Evolutionary conservation across 139 green algal genomes (phyloP).

Genomic region (Haematococcus lacustris): DNA sequence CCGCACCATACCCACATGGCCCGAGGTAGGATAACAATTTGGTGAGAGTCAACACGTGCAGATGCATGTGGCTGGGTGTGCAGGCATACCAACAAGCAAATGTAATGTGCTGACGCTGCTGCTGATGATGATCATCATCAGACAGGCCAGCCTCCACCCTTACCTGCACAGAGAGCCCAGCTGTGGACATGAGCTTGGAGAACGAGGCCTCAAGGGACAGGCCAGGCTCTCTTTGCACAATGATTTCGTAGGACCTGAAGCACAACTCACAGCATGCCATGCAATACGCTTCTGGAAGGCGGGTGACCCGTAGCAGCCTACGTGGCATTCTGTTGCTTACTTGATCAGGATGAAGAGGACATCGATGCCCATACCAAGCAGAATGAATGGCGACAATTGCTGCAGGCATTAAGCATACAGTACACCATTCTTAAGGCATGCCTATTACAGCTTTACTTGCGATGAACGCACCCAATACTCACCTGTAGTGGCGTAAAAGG

Average conservation of each 20-base stretch:
- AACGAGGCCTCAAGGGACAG: constrained; percentile 10
- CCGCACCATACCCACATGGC: neutral
- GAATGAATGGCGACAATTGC: constrained; percentile 32
- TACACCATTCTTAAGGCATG: too few species aligned
- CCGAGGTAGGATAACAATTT: neutral
- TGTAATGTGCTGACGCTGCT: neutral
- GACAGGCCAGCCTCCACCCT: too few species aligned
- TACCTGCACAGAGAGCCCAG: too few species aligned
- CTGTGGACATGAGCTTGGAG: constrained; percentile 14
- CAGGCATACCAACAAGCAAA: neutral
- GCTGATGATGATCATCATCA: too few species aligned
- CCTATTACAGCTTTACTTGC: too few species aligned
- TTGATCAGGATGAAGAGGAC: constrained; percentile 31
- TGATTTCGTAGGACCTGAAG: constrained; percentile 19
- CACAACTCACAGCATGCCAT: too few species aligned
- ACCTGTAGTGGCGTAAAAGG: constrained; percentile 16
- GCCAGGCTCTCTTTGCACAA: constrained; percentile 5
- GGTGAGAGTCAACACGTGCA: neutral
- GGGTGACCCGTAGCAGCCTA: too few species aligned
- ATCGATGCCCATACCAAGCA: constrained; percentile 28
- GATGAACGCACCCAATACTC: too few species aligned
- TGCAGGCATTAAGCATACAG: too few species aligned
- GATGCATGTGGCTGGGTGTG: neutral
- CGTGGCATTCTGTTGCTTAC: too few species aligned
- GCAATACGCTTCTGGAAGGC: too few species aligned